Base-by-base conservation (phyloP, 768 basidiomycete species). In the Paxillus ammoniavirescens region DNA sequence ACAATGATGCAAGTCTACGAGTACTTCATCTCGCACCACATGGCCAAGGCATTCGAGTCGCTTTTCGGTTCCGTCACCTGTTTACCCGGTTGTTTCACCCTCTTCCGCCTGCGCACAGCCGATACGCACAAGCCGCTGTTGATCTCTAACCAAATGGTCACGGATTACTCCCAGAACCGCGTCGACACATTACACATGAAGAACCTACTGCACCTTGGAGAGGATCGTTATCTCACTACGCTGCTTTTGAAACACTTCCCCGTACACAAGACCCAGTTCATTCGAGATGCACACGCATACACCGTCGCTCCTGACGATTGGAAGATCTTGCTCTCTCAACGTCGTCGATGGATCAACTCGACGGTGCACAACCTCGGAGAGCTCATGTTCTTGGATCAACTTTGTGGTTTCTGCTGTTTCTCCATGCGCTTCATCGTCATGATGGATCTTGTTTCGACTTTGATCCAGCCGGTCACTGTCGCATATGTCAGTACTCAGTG, bases 1-100 rank as follows among this genome's bases (percentile, higher is more conserved):
- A 97, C 94, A 8, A 97, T 97, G 94, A 91, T 95, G 88, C 94
- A 98, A 78, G 96, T 98, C 31, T 98, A 98, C 77, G 96, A 98
- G 67, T 98, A 98, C 80, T 99, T 93, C 76, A 93, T 99, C 62
- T 98, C 94, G 0, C 97, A 99, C 74, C 93, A 98, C 72, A 86
- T 99, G 80, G 93, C 97, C 47, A 99, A 99, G 71, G 93, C 96
- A 2, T 98, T 99, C 73, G 97, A 98, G 73, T 86, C 83, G 61
- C 79, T 98, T 9, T 99, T 99, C 65, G 95, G 95, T 46, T 97
- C 94, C 13, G 96, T 99, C 57, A 98, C 95, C 40, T 99, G 97
- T 82, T 78, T 98, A 55, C 96, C 97, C 18, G 96, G 97, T 76
- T 98, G 96, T 81, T 99, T 98, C 79, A 94, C 95, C 0, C 86